Base-by-base conservation (phyloP, 176 grass and related monocot species). In the Paspalum vaginatum region DNA sequence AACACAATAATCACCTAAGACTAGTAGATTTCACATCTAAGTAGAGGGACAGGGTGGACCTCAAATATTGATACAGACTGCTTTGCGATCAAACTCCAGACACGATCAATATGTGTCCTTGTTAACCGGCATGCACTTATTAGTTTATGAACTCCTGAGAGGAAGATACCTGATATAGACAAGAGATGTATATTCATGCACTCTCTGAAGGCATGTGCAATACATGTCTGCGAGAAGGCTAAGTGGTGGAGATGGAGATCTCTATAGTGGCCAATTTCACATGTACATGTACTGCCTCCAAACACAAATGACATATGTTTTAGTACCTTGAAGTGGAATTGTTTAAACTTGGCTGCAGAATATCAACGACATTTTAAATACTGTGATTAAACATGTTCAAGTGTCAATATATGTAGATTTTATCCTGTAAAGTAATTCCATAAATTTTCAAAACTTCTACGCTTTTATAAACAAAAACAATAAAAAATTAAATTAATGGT, bases 101-200 rank as follows among this genome's bases (percentile, higher is more conserved):
- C 51, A 79, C 58, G 83, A 65, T 89, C 82, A 51, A 86, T 76
- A 88, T 38, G 82, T 60, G 78, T 37, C 75, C 94, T 85, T 55
- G 87, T 89, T 84, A 91, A 65, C 42, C 89, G 81, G 68, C 94
- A 97, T 72, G 84, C 79, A 78, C 67, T 84, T 59, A 97, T 91
- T 63, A 97, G 82, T 84, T 77, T 81, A 42, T 93, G 89, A 76
- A 93, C 65, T 86, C 91, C 89, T 57, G 82, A 81, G 76, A 68
- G 62, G 81, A 93, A 88, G 73, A 56, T 52, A 86, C 85, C 94
- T 93, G 82, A 80, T 59, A 66, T 70, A 57, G 74, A 41, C 37
- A 70, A 53, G 10, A 48, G 7, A 49, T 75, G 57, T 49, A 56
- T 18, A 66, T 66, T 22, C 17, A 39, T 39, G 12, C 18, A 81